Conservation (phyloP, 805 yeast genomes). For the Myxozyma sirexii region DNA sequence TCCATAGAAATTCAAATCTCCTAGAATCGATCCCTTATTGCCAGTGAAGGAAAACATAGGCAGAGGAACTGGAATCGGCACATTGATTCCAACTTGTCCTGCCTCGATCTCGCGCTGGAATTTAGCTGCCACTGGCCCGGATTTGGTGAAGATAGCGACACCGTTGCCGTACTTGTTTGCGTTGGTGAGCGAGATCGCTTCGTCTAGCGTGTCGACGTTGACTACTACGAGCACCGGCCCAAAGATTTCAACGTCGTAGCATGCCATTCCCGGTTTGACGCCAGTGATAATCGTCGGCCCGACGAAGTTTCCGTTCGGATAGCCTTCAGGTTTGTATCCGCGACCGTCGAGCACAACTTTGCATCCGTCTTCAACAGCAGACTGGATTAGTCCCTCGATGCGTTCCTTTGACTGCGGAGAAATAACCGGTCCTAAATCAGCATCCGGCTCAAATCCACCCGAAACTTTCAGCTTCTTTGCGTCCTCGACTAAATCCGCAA, state of each 20-base stretch:
- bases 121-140: conserved; percentile 70
- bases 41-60: conserved; percentile 84
- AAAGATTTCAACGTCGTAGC: conserved; percentile 73
- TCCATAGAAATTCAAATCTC: conserved; percentile 79
- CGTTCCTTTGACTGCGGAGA: conserved; percentile 59
- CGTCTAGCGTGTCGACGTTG: conserved; percentile 65
- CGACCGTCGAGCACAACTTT: conserved; percentile 66
- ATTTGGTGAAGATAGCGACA: conserved; percentile 66
- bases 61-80: conserved; percentile 78
- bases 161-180: conserved; percentile 71
- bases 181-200: conserved; percentile 67
- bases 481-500: conserved; percentile 58
- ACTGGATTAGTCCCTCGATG: conserved; percentile 59
- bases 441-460: conserved; percentile 64
- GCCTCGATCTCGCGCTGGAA: conserved; percentile 69
- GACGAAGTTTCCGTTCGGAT: conserved; percentile 66
- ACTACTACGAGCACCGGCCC: conserved; percentile 73
- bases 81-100: conserved; percentile 78
- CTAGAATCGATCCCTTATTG: conserved; percentile 71
- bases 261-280: conserved; percentile 68
- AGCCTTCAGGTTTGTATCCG: conserved; percentile 51
- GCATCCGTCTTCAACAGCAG: conserved; percentile 65
- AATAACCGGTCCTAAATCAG: conserved; percentile 75
- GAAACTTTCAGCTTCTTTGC: conserved; percentile 62
- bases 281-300: conserved; percentile 68